Conservation (phyloP, 148 eudicot species). For the Vaccinium corymbosum region DNA sequence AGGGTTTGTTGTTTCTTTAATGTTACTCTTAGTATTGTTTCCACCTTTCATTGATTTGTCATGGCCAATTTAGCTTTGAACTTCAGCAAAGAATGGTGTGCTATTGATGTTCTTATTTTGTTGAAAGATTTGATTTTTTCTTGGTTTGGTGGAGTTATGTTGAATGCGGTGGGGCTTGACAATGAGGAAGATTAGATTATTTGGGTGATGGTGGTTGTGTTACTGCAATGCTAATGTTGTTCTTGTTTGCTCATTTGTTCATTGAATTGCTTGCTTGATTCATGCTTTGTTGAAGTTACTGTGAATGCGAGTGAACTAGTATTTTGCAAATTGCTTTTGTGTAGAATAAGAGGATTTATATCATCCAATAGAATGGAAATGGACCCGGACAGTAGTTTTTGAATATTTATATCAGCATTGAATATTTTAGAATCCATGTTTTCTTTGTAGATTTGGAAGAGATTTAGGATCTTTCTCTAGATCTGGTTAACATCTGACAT, state of each 20-base stretch:
- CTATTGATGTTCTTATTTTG: background rate
- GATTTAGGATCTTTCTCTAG: background rate
- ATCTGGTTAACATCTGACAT: background rate
- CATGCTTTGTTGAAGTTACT: background rate
- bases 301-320: background rate
- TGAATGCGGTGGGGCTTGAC: background rate
- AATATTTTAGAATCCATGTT: background rate
- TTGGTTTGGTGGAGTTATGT: conserved; percentile 5
- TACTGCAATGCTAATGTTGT: background rate
- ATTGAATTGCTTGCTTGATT: background rate
- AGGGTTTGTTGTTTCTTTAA: background rate
- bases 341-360: background rate
- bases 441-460: background rate
- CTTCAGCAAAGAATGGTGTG: background rate
- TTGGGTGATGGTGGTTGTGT: background rate
- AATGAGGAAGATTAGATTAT: background rate
- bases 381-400: background rate
- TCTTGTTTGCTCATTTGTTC: background rate
- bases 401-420: too few relatives aligned
- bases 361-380: background rate
- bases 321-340: background rate
- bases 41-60: background rate
- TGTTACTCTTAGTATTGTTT: background rate
- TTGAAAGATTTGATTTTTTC: background rate
- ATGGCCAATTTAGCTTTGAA: background rate